Base-by-base conservation (phyloP, 495 filamentous ascomycete species). In the Beverwykella pulmonaria region DNA sequence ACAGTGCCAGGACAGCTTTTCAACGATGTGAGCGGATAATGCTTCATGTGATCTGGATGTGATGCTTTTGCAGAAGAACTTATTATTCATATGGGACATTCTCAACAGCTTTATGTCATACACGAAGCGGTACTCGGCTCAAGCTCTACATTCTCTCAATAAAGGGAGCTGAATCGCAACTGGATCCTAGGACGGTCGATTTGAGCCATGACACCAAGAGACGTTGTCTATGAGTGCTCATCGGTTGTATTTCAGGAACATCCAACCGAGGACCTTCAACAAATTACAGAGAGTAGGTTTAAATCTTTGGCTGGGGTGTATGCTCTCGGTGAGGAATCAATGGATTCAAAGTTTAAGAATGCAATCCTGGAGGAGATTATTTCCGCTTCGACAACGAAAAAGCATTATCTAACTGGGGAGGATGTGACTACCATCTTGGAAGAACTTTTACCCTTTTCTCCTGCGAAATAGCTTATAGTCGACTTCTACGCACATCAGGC, bases 291-390 rank as follows among this genome's bases (percentile, higher is more conserved):
- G 5, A 6, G 32, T 34, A 53, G 15, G 7, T 29, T 26, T 29
- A 3, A 25, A 26, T 34, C 17, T 20, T 17, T 57, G 14, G 53
- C 29, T 20, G 15, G 19, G 53, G 14, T 22, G 9, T 57, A 57
- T 26, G 53, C 34, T 3, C 30, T 57, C 12, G 53, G 53, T 10
- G 27, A 57, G 19, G 27, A 57, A 25, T 19, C 34, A 2, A 39
- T 57, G 15, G 53, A 57, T 27, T 41, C 53, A 15, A 36, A 23
- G 2, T 39, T 57, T 19, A 34, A 57, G 53, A 57, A 57, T 39
- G 53, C 53, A 8, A 19, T 57, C 10, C 27, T 41, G 15, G 53
- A 39, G 14, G 34, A 8, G 12, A 10, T 34, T 10, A 57, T 57
- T n/a, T n/a, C n/a, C 12, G 50, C 50, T 34, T 5, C 12, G n/a